Evolutionary conservation across 2,329 filamentous ascomycete species (phyloP).

Genomic region (Hypoxylon sp.): DNA sequence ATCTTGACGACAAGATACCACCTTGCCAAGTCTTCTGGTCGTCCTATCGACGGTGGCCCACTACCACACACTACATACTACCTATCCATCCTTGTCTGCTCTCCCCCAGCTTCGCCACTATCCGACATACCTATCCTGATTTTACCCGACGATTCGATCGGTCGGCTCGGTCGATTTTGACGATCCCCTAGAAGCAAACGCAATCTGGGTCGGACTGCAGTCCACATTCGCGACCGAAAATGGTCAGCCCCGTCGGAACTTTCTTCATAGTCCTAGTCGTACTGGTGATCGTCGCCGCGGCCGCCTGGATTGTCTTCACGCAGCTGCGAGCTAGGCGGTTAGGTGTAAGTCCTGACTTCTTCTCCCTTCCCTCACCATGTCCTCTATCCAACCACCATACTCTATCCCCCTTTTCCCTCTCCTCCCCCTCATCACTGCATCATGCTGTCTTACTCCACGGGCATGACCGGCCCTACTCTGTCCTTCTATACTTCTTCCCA

Average conservation of each 20-base stretch:
- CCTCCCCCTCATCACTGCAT: constrained; percentile 27
- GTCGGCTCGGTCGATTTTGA: constrained; percentile 16
- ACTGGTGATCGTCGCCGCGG: constrained; percentile 68
- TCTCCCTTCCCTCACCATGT: constrained; percentile 13
- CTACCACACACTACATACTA: constrained; percentile 5
- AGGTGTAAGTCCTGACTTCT: constrained; percentile 67
- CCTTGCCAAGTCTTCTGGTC: constrained; percentile 23
- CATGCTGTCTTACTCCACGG: constrained; percentile 40
- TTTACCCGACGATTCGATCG: constrained; percentile 16
- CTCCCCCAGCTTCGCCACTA: constrained; percentile 25
- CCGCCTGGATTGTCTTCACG: constrained; percentile 79
- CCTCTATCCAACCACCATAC: constrained; percentile 12
- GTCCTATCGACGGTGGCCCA: constrained; percentile 42
- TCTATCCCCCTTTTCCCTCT: constrained; percentile 11
- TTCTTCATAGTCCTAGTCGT: constrained; percentile 81
- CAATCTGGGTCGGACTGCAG: constrained; percentile 15
- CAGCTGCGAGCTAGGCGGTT: constrained; percentile 80
- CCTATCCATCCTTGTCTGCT: constrained; percentile 7
- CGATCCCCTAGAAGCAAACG: constrained; percentile 16
- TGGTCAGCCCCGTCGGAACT: constrained; percentile 72
- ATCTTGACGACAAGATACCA: constrained; percentile 34
- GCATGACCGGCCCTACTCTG: constrained; percentile 22
- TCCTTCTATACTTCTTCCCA: constrained; percentile 3
- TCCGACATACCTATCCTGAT: constrained; percentile 13
- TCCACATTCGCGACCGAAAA: constrained; percentile 43